Base-by-base conservation (phyloP, 768 basidiomycete species). In the Cystobasidium ongulense region DNA sequence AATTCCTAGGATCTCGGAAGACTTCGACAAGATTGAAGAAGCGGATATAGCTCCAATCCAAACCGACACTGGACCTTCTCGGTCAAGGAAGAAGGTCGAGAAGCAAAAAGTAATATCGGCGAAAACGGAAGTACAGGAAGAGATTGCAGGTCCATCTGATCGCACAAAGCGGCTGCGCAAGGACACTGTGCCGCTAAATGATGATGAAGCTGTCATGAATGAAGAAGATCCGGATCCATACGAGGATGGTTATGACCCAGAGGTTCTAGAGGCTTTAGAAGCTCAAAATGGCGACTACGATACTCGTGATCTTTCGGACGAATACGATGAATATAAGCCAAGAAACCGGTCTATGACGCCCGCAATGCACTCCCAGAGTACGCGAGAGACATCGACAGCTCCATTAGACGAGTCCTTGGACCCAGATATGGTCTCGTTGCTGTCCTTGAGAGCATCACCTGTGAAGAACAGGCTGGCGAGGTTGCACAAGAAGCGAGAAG, bases 1-100 rank as follows among this genome's bases (percentile, higher is more conserved):
- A 52, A 23, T 50, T 11, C 66, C 66, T 8, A 35, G 5, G 4
- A 59, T 59, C 11, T 59, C 57, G 11, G 57, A 59, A 29, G 57
- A 59, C 29, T 68, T 68, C 46, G 66, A 68, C 27, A 53, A 46
- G 17, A 43, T 68, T 31, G 31, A 61, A 68, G 66, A 46, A 31
- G 66, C 5, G 1, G 39, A 68, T 43, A n/a, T 23, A 27, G 66
- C 38, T 8, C 38, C 39, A 1, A 35, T 39, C 31, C 8, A 10
- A 33, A 25, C 15, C 18, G 59, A 61, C 18, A 61, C 4, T 17
- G 15, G 7, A 10, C 11, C 17, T 17, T 23, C 25, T 17, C 25
- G 27, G 27, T 2, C 25, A 29, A 59, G 29, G 53, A 23, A 59
- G 57, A 13, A 59, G 21, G 43, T 46, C 43, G 15, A 59, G 11